phyloP scores from a whole-genome alignment of 345 rosid genomes.

The Sisymbrium altissimum region DNA sequence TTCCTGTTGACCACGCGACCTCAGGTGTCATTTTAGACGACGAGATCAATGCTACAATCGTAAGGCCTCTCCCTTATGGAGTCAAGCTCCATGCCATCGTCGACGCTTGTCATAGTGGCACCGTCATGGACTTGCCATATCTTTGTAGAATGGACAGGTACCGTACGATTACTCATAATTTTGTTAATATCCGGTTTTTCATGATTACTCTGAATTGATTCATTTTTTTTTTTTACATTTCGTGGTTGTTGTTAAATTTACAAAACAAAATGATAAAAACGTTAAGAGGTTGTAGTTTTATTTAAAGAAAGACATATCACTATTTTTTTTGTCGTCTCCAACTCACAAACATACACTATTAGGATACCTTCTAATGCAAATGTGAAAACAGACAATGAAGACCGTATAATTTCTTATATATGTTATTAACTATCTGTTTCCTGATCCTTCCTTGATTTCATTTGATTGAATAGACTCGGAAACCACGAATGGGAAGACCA shows the following conservation, averaged over 20 bases:
- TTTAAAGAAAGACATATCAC: too few relatives aligned
- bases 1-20: constrained; percentile 62
- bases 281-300: too few relatives aligned
- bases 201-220: too few relatives aligned
- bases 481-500: constrained; percentile 79
- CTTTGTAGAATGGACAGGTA: constrained; percentile 92
- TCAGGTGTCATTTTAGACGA: constrained; percentile 86
- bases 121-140: constrained; percentile 75
- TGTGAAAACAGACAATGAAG: too few relatives aligned
- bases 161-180: neutral
- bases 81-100: constrained; percentile 83
- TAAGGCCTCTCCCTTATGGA: constrained; percentile 81
- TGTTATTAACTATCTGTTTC: neutral
- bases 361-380: too few relatives aligned
- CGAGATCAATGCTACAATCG: constrained; percentile 76
- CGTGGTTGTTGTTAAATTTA: too few relatives aligned
- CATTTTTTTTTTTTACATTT: too few relatives aligned
- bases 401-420: too few relatives aligned
- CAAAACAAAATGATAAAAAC: too few relatives aligned
- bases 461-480: constrained; percentile 43
- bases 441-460: neutral
- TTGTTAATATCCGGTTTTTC: neutral
- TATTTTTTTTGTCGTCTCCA: too few relatives aligned
- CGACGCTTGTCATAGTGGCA: constrained; percentile 94
- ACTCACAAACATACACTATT: too few relatives aligned